Conservation (phyloP, 108 stramenopile species). For the Conticribra weissflogii region DNA sequence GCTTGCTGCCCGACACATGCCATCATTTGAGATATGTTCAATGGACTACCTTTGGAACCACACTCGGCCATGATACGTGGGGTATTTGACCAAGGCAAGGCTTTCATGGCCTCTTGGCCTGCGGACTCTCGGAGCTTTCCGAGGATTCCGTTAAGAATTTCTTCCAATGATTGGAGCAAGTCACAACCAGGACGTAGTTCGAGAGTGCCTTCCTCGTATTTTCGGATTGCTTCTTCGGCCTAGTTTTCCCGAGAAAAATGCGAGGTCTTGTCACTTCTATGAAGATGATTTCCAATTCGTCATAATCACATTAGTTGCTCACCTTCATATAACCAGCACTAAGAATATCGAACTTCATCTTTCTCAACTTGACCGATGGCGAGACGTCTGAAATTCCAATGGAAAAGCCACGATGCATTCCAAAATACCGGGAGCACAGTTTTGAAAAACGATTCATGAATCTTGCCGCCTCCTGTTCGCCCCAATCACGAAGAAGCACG, state of each 20-base stretch:
- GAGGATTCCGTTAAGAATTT: constrained; percentile 92
- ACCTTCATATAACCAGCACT: constrained; percentile 72
- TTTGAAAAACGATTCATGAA: constrained; percentile 96
- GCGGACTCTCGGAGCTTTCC: constrained; percentile 94
- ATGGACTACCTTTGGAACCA: constrained; percentile 97
- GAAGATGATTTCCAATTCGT: neutral
- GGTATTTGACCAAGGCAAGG: constrained; percentile 84
- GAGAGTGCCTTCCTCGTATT: constrained; percentile 88
- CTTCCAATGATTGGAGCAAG: constrained; percentile 94
- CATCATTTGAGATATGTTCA: constrained; percentile 99
- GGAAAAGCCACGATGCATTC: constrained; percentile 90
- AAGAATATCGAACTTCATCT: constrained; percentile 86
- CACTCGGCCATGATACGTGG: constrained; percentile 98
- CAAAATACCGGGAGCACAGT: constrained; percentile 93
- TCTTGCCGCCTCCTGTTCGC: constrained; percentile 68
- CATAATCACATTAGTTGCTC: neutral
- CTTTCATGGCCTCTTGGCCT: constrained; percentile 94
- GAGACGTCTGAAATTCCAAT: constrained; percentile 99
- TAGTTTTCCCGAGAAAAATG: constrained; percentile 25
- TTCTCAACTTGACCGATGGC: constrained; percentile 73
- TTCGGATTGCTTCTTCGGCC: constrained; percentile 84
- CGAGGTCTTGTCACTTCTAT: constrained; percentile 16
- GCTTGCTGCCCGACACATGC: constrained; percentile 99
- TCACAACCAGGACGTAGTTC: constrained; percentile 96
- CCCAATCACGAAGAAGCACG: constrained; percentile 88